Evolutionary conservation across 306 rosid genomes (phyloP).

Genomic region (Trifolium fragiferum): DNA sequence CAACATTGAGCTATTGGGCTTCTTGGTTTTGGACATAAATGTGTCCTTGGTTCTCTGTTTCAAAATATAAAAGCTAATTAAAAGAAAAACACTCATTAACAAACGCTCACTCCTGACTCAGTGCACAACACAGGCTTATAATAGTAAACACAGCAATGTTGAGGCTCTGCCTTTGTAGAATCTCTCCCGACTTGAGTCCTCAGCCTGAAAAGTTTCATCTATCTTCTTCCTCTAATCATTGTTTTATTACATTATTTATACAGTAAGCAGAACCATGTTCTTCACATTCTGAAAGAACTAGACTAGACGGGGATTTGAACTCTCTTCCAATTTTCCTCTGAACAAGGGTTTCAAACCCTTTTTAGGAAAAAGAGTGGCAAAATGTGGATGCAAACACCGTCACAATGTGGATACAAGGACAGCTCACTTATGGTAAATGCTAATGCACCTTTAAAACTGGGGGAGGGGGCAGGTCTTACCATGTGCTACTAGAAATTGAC

Average conservation of each 20-base stretch:
- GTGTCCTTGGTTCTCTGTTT: slow-evolving; percentile 2
- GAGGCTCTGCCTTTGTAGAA: background rate
- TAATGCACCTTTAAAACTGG: background rate
- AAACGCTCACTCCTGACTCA: background rate
- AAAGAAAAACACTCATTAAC: slow-evolving; percentile 1
- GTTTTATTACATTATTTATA: slow-evolving; percentile 12
- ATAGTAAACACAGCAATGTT: background rate
- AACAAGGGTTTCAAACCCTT: background rate
- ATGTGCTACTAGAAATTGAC: background rate
- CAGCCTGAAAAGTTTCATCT: background rate
- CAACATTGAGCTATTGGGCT: background rate
- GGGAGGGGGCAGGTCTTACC: background rate
- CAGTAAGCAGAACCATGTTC: background rate
- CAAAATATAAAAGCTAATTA: slow-evolving; percentile 7
- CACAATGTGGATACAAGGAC: background rate
- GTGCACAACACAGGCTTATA: background rate
- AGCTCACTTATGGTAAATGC: background rate
- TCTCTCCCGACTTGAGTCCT: background rate
- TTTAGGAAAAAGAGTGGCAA: background rate
- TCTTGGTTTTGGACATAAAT: background rate
- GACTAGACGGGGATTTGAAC: background rate
- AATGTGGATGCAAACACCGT: background rate
- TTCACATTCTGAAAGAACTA: background rate
- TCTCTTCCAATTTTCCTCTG: background rate
- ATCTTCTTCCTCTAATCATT: background rate